These are phyloP conservation scores for Fraxinus xanthoxyloides DNA, from an alignment of 305 asterid species.

Conservation along the genomic window DNA sequence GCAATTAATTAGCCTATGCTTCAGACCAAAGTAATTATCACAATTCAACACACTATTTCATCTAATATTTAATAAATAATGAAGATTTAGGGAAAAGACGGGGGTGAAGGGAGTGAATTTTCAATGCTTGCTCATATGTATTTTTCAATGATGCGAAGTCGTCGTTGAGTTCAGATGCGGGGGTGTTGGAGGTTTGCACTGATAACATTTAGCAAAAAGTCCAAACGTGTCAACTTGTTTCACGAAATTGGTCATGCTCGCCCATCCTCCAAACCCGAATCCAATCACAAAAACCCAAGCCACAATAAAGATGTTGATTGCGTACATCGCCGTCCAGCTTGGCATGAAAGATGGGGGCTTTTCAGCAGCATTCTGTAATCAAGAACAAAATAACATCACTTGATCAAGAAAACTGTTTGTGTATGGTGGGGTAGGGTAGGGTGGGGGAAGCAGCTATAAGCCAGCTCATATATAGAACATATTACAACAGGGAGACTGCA, in stretches of 20 bases:
- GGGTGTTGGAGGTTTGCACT: constrained; percentile 55
- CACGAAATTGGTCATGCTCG: constrained; percentile 71
- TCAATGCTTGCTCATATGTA: background rate
- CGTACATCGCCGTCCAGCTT: constrained; percentile 78
- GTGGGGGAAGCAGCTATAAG: background rate
- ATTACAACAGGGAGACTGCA: constrained; percentile 36
- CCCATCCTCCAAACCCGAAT: constrained; percentile 94
- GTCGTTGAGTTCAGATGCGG: constrained; percentile 32
- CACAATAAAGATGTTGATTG: constrained; percentile 55
- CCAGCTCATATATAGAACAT: constrained; percentile 57
- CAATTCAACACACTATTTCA: constrained; percentile 50
- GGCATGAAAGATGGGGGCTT: constrained; percentile 73
- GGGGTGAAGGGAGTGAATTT: background rate
- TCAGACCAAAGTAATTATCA: constrained; percentile 39
- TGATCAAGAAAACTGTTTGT: background rate
- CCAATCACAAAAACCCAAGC: constrained; percentile 66
- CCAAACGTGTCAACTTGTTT: constrained; percentile 73
- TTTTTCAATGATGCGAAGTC: constrained; percentile 39
- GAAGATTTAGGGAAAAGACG: constrained; percentile 5
- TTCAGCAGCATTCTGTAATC: constrained; percentile 75
- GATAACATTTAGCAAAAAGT: constrained; percentile 84
- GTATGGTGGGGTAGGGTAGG: background rate
- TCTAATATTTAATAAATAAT: constrained; percentile 32
- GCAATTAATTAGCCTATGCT: constrained; percentile 39
- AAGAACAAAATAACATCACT: background rate